A percentile compares a stretch with the other conserved stretches of the same genome.
Evolutionary conservation across 2,329 filamentous ascomycete genomes (phyloP).

Genomic region (Claviceps lovelessii): DNA sequence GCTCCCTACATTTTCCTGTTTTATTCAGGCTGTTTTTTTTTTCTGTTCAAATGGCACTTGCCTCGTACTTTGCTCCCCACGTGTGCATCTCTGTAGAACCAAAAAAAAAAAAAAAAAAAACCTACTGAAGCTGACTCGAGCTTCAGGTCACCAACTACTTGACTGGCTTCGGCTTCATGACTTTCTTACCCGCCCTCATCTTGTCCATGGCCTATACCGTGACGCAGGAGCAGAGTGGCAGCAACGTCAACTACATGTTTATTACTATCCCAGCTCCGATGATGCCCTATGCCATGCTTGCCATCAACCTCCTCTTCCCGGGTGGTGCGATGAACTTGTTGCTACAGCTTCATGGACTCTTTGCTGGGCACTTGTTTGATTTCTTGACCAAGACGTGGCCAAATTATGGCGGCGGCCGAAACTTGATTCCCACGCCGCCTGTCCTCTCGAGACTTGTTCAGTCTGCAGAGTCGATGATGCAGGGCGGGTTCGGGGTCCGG

Average conservation of each 20-base stretch:
- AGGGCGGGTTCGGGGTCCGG: slow-evolving; percentile 38
- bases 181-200: slow-evolving; percentile 51
- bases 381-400: slow-evolving; percentile 83
- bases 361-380: slow-evolving; percentile 81
- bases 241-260: slow-evolving; percentile 65
- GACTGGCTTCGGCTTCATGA: slow-evolving; percentile 17
- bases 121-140: slow-evolving; percentile 8
- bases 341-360: slow-evolving; percentile 58
- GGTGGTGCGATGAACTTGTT: slow-evolving; percentile 42
- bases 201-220: slow-evolving; percentile 74
- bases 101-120: neutral
- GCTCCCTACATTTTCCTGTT: slow-evolving; percentile 43
- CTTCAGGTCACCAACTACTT: slow-evolving; percentile 19
- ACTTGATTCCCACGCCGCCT: slow-evolving; percentile 58
- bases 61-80: neutral
- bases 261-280: slow-evolving; percentile 70
- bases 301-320: slow-evolving; percentile 53
- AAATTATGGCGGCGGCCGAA: slow-evolving; percentile 69
- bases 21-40: neutral
- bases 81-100: neutral
- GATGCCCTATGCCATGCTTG: slow-evolving; percentile 67
- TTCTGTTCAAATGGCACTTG: too few relatives aligned
- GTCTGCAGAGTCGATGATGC: slow-evolving; percentile 15
- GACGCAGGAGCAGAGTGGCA: slow-evolving; percentile 69
- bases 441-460: slow-evolving; percentile 56